Evolutionary conservation across 2,329 filamentous ascomycete species (phyloP), one percentile per base, ranked within the genome.

Genomic region (Fusarium nanum): DNA sequence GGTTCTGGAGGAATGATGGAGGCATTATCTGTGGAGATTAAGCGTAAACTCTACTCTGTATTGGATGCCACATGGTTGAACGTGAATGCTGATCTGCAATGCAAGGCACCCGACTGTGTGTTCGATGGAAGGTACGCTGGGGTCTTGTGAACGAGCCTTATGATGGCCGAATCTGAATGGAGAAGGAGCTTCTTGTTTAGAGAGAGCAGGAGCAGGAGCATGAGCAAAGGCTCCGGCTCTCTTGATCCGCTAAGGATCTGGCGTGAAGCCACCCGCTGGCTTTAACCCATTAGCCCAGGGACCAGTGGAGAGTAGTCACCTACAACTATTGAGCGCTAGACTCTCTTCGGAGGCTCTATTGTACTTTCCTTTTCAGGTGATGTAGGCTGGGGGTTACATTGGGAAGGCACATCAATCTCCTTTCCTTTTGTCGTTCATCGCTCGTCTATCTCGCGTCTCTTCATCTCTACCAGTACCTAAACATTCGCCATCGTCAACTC

Each of bases 251-350:
- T 25, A 13, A 47, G 25, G 45, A 47, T 14, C 18, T 47, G 22
- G 45, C 18, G 13, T n/a, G 14, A 52, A 69, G 61, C 72, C 72
- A 74, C 62, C 62, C 60, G 63, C 48, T 58, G 52, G 40, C 56
- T 28, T 28, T 28, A 28, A 28, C 28, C 12, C 28, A 28, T 62
- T 53, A 42, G 23, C 13, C 23, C 34, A 42, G 37, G 49, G 49
- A 28, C 48, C 23, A 42, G 32, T 52, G 32, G 49, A 52, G 41
- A 28, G 12, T 28, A 22, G 14, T 13, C 13, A 23, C 41, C 41
- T 42, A 42, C 6, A 52, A 10, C 34, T 18, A 28, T 28, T 28
- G 28, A 28, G 28, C 72, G 65, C 70, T 72, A 74, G 60, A 28
- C 70, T 45, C 30, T 5, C 30, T 69, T 56, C 11, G 59, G n/a